Evolutionary conservation across 192 early-diverging fungal species (phyloP).

Genomic region (Backusella tarrabulga): DNA sequence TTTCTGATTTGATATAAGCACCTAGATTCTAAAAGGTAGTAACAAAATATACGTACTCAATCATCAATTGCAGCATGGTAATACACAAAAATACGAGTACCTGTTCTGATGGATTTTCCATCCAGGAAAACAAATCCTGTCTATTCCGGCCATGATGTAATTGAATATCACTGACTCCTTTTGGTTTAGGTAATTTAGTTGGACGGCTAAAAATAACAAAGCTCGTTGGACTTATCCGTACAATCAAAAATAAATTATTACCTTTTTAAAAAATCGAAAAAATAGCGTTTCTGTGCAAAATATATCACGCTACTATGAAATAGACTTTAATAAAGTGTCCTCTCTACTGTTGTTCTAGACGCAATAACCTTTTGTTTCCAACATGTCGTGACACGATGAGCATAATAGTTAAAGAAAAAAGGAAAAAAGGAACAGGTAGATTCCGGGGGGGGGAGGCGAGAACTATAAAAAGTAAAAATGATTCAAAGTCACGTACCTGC

Average conservation of each 20-base stretch:
- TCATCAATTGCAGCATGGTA: background rate
- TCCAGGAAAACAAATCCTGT: constrained; percentile 52
- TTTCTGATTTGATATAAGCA: constrained; percentile 50
- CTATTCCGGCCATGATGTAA: constrained; percentile 40
- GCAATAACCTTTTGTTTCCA: background rate
- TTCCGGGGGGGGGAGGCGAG: background rate
- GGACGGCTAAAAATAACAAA: constrained; percentile 15
- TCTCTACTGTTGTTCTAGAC: background rate
- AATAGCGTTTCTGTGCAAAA: constrained; percentile 1
- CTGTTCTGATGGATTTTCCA: constrained; percentile 46
- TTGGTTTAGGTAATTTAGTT: constrained; percentile 37
- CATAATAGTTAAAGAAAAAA: background rate
- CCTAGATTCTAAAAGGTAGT: constrained; percentile 37
- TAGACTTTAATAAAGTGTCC: background rate
- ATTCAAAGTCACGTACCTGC: constrained; percentile 1
- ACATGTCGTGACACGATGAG: background rate
- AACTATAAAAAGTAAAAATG: constrained; percentile 2
- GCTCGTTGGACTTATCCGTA: background rate
- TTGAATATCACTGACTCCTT: constrained; percentile 34
- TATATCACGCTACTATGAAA: background rate
- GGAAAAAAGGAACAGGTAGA: background rate
- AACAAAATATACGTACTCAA: background rate
- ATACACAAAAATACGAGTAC: constrained; percentile 23
- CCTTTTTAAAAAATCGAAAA: constrained; percentile 6
- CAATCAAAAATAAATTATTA: background rate